Conservation (phyloP, 2,329 filamentous ascomycete species). For the Alternaria solani region DNA sequence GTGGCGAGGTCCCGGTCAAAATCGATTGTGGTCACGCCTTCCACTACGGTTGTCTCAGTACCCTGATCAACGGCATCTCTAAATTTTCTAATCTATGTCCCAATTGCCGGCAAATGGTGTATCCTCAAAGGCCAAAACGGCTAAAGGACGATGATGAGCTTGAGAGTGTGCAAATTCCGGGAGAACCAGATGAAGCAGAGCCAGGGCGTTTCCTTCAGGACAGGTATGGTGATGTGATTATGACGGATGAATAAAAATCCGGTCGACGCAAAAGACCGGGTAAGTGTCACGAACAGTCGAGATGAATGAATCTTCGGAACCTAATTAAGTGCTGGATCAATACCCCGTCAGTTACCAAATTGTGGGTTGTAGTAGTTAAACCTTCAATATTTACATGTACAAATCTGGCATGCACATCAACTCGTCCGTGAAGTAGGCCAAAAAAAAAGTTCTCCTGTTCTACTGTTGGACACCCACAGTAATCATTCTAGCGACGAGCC, state of each 20-base stretch:
- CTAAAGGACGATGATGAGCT: neutral
- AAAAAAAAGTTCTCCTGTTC: neutral
- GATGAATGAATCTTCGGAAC: neutral
- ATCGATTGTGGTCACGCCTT: neutral
- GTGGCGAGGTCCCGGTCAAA: neutral
- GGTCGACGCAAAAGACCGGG: neutral
- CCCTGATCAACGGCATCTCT: neutral
- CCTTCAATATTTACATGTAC: neutral
- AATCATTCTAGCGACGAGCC: neutral
- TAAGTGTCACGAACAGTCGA: neutral
- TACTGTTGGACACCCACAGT: neutral
- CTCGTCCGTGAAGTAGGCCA: neutral
- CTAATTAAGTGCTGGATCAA: neutral
- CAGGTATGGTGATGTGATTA: neutral
- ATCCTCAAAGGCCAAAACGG: neutral
- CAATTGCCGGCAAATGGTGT: neutral
- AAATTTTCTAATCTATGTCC: neutral
- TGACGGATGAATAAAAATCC: neutral
- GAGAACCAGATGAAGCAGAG: neutral
- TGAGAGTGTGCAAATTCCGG: neutral
- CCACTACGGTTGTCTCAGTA: neutral
- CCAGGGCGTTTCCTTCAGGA: neutral
- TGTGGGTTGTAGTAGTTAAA: neutral
- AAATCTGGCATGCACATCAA: neutral
- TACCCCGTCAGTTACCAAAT: neutral